Base-by-base conservation (phyloP, 2,329 filamentous ascomycete genomes). In the Davidsoniella eucalypti region DNA sequence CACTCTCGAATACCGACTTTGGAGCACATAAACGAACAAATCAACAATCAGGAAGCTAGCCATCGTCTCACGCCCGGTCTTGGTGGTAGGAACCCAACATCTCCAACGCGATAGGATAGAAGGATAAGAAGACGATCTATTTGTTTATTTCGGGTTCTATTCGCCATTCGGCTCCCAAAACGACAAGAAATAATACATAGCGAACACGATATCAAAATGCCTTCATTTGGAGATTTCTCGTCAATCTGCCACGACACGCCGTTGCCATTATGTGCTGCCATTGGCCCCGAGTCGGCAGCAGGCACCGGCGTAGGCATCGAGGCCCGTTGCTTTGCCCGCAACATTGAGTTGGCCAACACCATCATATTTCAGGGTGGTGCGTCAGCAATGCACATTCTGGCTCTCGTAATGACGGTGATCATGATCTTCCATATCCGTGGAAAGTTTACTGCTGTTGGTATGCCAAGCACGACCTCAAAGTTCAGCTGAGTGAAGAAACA, bases 401-500 rank as follows among this genome's bases (percentile, higher is more conserved):
- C 90, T 12, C 71, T 98, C 53, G 70, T 80, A 58, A 95, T 98
- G 90, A 93, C 87, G 3, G 84, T 90, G 7, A 82, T 94, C 60
- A 98, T 98, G 92, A 87, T 98, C 55, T 73, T 98, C 56, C 92
- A 98, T 65, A 85, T 98, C 55, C 78, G 92, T 59, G 90, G 86
- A 59, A 98, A 98, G 68, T 98, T 98, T 65, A 98, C 92, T 18
- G 92, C 92, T 60, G 92, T 98, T 58, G 90, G 85, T 90, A 75
- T 53, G 83, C 66, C 29, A 17, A 21, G 41, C 14, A 7, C 14
- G 6, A 6, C 21, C 9, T 16, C 49, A 16, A 26, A 12, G 4
- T 26, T 23, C 21, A 23, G 21, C 14, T 45, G 9, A 17, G n/a
- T 16, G 37, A n/a, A 6, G 10, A 25, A 48, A 17, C 18, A 41